Conservation (phyloP, 73 alveolate genomes). For the Tetrahymena elliotti region DNA sequence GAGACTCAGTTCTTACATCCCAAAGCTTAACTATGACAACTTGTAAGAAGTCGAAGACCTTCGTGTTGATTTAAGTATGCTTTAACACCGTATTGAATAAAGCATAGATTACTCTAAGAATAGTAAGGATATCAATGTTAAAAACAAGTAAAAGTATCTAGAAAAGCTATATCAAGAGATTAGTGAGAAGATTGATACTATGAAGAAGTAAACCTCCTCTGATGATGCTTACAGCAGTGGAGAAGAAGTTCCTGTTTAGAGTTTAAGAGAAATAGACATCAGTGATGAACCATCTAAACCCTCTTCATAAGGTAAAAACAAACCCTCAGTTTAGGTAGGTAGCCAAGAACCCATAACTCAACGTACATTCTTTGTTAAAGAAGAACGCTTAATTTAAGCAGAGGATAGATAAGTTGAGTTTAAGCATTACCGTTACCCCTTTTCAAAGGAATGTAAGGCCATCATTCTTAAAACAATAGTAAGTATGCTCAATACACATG, state of each 20-base stretch:
- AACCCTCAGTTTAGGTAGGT: not conserved
- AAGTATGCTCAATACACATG: not conserved
- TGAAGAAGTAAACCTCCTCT: not conserved
- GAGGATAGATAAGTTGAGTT: not conserved
- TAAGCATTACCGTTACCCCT: not conserved
- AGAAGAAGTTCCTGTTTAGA: not conserved
- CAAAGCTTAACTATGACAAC: not conserved
- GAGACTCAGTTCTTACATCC: not conserved
- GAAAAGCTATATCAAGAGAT: not conserved
- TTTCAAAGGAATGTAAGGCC: not conserved
- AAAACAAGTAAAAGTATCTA: not conserved
- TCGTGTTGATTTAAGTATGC: not conserved
- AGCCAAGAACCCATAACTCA: not conserved
- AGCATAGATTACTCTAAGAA: not conserved
- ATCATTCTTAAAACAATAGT: not conserved
- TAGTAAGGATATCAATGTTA: not conserved
- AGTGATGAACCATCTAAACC: not conserved
- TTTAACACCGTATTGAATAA: not conserved
- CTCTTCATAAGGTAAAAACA: not conserved
- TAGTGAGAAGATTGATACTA: not conserved
- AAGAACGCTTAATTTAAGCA: not conserved
- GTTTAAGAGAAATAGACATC: not conserved
- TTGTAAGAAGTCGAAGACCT: not conserved
- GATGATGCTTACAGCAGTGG: slow-evolving; percentile 1
- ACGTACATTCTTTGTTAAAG: not conserved